Evolutionary conservation across 225 moss, liverwort and hornwort genomes (phyloP).

Genomic region (Physcomitrellopsis africana): DNA sequence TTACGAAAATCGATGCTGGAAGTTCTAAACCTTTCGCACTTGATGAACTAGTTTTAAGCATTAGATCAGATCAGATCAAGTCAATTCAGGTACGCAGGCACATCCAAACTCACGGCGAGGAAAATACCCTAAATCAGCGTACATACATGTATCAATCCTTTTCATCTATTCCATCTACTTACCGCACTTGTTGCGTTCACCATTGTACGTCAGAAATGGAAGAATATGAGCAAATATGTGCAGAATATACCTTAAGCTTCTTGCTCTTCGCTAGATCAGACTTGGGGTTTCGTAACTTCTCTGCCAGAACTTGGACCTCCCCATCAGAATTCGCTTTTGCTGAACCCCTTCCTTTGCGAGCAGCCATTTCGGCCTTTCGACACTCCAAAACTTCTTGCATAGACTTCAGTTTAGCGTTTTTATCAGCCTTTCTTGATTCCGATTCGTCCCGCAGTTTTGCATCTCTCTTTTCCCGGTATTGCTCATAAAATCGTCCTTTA

Average conservation of each 20-base stretch:
- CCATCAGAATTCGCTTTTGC: slow-evolving; percentile 68
- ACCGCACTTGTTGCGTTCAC: not conserved
- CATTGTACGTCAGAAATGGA: no score
- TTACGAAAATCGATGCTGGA: not conserved
- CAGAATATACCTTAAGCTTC: slow-evolving; percentile 69
- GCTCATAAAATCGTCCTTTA: slow-evolving; percentile 91
- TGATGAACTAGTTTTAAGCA: not conserved
- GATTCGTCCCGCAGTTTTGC: slow-evolving; percentile 89
- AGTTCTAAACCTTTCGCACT: not conserved
- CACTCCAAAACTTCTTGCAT: slow-evolving; percentile 95
- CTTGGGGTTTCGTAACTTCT: slow-evolving; percentile 68
- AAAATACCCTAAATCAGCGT: not conserved
- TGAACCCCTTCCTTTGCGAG: slow-evolving; percentile 62
- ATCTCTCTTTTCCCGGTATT: slow-evolving; percentile 92
- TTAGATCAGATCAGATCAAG: no score
- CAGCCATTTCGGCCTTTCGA: slow-evolving; percentile 92
- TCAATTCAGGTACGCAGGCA: not conserved
- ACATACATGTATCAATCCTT: not conserved
- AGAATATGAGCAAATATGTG: not conserved
- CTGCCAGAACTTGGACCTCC: slow-evolving; percentile 75
- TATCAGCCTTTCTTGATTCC: slow-evolving; percentile 86
- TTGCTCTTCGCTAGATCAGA: slow-evolving; percentile 61
- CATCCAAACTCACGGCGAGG: not conserved
- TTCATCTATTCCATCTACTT: not conserved
- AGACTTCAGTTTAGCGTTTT: slow-evolving; percentile 89